phyloP scores from a whole-genome alignment of 2,329 filamentous ascomycete species.

The Fusarium dlaminii region DNA sequence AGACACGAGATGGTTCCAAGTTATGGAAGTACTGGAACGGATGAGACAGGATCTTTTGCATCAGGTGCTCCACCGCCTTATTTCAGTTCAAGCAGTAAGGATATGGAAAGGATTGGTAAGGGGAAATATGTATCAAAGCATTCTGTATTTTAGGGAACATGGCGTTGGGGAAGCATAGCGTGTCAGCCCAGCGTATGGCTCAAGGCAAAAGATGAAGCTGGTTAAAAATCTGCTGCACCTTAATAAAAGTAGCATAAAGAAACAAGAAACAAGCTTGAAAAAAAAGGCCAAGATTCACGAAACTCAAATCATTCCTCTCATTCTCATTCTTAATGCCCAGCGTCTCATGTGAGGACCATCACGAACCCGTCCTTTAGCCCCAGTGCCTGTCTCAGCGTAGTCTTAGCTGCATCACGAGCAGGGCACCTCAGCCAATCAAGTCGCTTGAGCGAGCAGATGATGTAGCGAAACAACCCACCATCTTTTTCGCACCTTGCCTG shows the following conservation, averaged over 20 bases:
- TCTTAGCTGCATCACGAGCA: slow-evolving; percentile 34
- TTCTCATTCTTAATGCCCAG: not conserved
- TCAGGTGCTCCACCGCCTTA: not conserved
- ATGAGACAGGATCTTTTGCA: not conserved
- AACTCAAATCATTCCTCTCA: not conserved
- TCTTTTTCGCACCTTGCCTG: not conserved
- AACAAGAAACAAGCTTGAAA: not conserved
- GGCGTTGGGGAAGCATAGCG: slow-evolving; percentile 19
- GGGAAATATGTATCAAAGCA: slow-evolving; percentile 1
- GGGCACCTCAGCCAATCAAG: slow-evolving; percentile 29
- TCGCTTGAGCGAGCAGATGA: slow-evolving; percentile 16
- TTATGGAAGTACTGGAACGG: slow-evolving; percentile 11
- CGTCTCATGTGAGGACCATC: slow-evolving; percentile 37
- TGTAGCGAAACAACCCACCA: slow-evolving; percentile 36
- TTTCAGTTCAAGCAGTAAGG: not conserved
- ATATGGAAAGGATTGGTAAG: not conserved
- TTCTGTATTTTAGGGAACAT: slow-evolving; percentile 20
- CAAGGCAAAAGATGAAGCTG: slow-evolving; percentile 3
- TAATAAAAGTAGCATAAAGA: not conserved
- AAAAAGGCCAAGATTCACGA: not conserved
- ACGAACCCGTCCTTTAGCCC: slow-evolving; percentile 28
- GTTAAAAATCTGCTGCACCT: not conserved
- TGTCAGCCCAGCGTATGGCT: slow-evolving; percentile 16
- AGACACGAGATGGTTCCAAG: not conserved
- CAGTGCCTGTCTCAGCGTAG: slow-evolving; percentile 20